These are phyloP conservation scores for Trametes meyenii DNA, from an alignment of 768 basidiomycete genomes.

Conservation along the genomic window DNA sequence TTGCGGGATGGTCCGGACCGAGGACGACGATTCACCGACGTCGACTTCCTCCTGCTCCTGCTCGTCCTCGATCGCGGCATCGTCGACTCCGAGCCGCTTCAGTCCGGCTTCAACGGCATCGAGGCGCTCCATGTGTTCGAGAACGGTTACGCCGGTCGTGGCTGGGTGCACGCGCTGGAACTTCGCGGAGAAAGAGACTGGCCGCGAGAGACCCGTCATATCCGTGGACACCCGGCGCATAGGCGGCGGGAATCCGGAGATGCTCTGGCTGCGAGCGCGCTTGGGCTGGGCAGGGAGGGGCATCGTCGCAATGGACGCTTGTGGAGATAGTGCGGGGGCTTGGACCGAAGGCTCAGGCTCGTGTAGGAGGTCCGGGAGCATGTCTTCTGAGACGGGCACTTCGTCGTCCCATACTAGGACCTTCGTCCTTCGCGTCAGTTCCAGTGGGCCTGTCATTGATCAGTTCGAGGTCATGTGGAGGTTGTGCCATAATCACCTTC, in stretches of 20 bases:
- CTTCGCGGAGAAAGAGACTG: conserved; percentile 84
- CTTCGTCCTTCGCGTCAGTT: conserved; percentile 81
- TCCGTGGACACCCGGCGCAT: conserved; percentile 66
- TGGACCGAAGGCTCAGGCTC: conserved; percentile 37
- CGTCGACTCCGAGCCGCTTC: conserved; percentile 70
- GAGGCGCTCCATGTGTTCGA: conserved; percentile 83
- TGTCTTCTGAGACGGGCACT: conserved; percentile 68
- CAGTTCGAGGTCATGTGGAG: conserved; percentile 1
- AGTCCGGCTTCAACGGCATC: conserved; percentile 82
- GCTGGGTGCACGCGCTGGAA: conserved; percentile 83
- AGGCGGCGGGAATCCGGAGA: conserved; percentile 74
- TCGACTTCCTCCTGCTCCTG: conserved; percentile 63
- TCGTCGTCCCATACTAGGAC: conserved; percentile 88
- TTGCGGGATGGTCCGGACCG: conserved; percentile 1
- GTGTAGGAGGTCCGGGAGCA: conserved; percentile 38
- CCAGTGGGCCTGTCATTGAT: conserved; percentile 69
- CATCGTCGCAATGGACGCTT: conserved; percentile 61
- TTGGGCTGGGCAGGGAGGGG: conserved; percentile 54
- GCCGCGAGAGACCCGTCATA: conserved; percentile 63
- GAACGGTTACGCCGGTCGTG: conserved; percentile 82
- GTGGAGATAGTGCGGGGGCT: conserved; percentile 48
- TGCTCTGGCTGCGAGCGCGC: conserved; percentile 61
- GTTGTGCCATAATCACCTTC: conserved; percentile 5
- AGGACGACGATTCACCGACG: conserved; percentile 52
- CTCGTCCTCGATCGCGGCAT: conserved; percentile 53